These are phyloP conservation scores for Baorangia bicolor DNA, from an alignment of 768 basidiomycete genomes.

Conservation along the genomic window DNA sequence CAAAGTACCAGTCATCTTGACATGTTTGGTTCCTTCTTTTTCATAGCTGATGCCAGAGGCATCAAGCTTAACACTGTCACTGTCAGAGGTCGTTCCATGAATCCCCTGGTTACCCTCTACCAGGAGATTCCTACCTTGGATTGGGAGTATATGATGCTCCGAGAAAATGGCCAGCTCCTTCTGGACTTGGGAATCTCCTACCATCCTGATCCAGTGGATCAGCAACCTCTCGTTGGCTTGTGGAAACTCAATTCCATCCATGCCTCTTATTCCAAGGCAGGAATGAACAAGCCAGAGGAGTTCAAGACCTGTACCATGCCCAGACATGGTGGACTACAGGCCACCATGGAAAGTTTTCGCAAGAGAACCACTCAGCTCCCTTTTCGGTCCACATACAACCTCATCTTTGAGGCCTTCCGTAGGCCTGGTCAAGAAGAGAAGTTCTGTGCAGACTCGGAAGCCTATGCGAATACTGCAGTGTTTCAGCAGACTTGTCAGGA, in stretches of 20 bases:
- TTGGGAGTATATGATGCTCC: slow-evolving; percentile 8
- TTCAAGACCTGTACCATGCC: slow-evolving; percentile 11
- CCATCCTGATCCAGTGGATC: background rate
- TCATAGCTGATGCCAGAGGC: slow-evolving; percentile 9
- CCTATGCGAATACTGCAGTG: background rate
- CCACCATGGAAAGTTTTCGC: background rate
- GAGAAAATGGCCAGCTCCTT: slow-evolving; percentile 3
- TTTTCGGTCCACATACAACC: background rate
- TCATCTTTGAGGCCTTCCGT: slow-evolving; percentile 3
- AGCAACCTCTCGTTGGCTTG: background rate
- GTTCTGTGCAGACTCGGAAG: slow-evolving; percentile 2
- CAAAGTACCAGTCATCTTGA: background rate
- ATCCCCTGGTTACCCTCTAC: slow-evolving; percentile 6
- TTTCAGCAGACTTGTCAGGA: slow-evolving; percentile 4
- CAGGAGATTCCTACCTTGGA: slow-evolving; percentile 11
- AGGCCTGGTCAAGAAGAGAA: slow-evolving; percentile 2
- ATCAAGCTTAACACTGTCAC: slow-evolving; percentile 14
- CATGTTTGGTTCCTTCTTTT: slow-evolving; percentile 15
- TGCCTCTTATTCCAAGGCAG: slow-evolving; percentile 3
- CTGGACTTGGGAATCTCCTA: slow-evolving; percentile 10
- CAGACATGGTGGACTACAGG: slow-evolving; percentile 6
- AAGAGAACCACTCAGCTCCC: background rate
- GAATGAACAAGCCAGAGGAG: slow-evolving; percentile 4
- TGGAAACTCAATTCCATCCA: slow-evolving; percentile 12
- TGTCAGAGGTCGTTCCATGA: background rate